These are phyloP conservation scores for Penicillium sp. DNA, from an alignment of 2,329 filamentous ascomycete species.

Conservation along the genomic window DNA sequence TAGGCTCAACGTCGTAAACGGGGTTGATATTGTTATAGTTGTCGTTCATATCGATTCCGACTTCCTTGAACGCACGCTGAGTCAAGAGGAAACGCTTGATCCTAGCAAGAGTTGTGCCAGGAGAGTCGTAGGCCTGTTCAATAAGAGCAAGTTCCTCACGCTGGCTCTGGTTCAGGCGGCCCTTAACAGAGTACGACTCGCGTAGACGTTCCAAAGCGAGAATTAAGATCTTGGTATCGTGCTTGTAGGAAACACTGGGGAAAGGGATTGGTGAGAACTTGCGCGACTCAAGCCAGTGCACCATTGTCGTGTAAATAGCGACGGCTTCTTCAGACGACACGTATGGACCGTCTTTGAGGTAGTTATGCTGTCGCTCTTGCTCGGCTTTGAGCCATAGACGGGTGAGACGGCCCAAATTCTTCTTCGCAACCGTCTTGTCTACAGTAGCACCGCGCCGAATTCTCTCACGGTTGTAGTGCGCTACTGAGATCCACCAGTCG, in stretches of 20 bases:
- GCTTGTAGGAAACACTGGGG: slow-evolving; percentile 98
- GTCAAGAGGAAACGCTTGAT: slow-evolving; percentile 98
- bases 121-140: slow-evolving; percentile 97
- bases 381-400: slow-evolving; percentile 97
- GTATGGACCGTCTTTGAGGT: slow-evolving; percentile 98
- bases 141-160: slow-evolving; percentile 95
- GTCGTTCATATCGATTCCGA: slow-evolving; percentile 99
- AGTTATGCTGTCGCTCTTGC: slow-evolving; percentile 98
- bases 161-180: slow-evolving; percentile 94
- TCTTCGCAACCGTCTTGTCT: slow-evolving; percentile 99
- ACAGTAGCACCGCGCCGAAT: slow-evolving; percentile 96
- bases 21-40: slow-evolving; percentile 99
- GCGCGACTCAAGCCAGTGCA: slow-evolving; percentile 97
- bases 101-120: slow-evolving; percentile 89
- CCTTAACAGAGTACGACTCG: slow-evolving; percentile 97
- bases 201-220: slow-evolving; percentile 89
- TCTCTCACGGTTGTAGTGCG: slow-evolving; percentile 97
- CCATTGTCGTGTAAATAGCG: slow-evolving; percentile 97
- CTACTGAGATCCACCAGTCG: slow-evolving; percentile 99
- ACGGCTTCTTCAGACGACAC: slow-evolving; percentile 98
- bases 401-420: slow-evolving; percentile 93
- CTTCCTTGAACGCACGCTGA: slow-evolving; percentile 97
- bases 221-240: slow-evolving; percentile 98
- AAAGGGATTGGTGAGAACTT: slow-evolving; percentile 99
- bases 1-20: slow-evolving; percentile 97